Conservation (phyloP, 2,329 filamentous ascomycete genomes). For the Calonectria henricotiae region DNA sequence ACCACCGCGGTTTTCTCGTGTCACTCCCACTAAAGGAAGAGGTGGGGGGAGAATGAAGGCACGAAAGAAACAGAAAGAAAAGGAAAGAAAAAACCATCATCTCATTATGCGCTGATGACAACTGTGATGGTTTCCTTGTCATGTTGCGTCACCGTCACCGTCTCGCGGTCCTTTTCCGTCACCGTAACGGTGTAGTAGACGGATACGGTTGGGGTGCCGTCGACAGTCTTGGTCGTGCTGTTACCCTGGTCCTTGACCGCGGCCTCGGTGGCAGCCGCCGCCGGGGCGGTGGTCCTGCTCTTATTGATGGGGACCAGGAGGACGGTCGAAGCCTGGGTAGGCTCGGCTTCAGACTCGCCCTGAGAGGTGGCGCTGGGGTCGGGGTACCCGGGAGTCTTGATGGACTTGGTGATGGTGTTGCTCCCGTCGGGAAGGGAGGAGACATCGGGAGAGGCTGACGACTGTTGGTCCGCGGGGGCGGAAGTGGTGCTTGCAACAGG, state of each 20-base stretch:
- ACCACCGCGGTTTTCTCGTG: not conserved
- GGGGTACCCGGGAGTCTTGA: conserved; percentile 48
- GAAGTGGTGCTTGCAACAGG: conserved; percentile 34
- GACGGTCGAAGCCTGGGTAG: conserved; percentile 47
- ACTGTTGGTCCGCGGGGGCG: conserved; percentile 31
- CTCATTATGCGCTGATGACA: conserved; percentile 50
- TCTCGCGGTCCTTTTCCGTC: conserved; percentile 53
- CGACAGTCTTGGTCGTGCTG: conserved; percentile 50
- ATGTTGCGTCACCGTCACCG: conserved; percentile 50
- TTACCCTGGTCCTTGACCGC: conserved; percentile 39
- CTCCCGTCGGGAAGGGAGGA: conserved; percentile 33
- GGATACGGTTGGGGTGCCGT: conserved; percentile 58
- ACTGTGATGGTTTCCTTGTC: conserved; percentile 55
- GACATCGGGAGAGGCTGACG: not conserved
- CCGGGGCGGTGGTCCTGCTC: conserved; percentile 32
- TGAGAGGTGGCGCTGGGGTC: conserved; percentile 28
- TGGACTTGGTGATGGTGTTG: conserved; percentile 52
- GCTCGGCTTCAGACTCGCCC: not conserved
- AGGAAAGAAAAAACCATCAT: conserved; percentile 1
- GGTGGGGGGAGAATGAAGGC: not conserved
- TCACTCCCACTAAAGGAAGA: not conserved
- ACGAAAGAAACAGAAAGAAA: not conserved
- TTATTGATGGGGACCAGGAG: conserved; percentile 52
- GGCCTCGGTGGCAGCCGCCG: conserved; percentile 30
- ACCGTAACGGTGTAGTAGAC: conserved; percentile 59